Base-by-base conservation (phyloP, 768 basidiomycete genomes). In the Russula virescens region DNA sequence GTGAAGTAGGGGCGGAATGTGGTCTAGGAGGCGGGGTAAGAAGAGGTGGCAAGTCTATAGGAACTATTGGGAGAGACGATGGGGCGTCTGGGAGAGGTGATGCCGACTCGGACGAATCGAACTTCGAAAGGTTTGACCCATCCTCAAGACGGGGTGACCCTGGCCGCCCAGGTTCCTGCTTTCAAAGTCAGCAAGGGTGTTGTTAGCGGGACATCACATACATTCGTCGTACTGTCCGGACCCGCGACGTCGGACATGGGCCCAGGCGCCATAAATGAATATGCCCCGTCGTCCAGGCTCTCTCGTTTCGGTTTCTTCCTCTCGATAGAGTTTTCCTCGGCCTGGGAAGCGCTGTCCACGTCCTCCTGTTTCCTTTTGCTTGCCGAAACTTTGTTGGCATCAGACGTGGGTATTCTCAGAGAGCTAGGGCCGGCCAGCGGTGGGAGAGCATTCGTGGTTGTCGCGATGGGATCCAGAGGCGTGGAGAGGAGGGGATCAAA, bases 321-420 rank as follows among this genome's bases (percentile, higher is more conserved):
- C 18, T 42, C 21, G 7, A 6, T 21, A 25, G 56, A 28, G 25
- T 5, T 31, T 6, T 25, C 42, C 26, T 56, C 49, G 10, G 23
- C 26, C 10, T 54, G 43, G 14, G 45, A 46, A 25, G 46, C 14
- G 38, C 14, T 10, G n/a, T 48, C 34, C 23, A 19, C 18, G 34
- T 58, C 46, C 23, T 49, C 52, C 50, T 25, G 51, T 45, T 60
- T 63, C 31, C 62, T 48, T 63, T 63, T 63, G 47, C 46, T 34
- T 34, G 40, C 52, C 16, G 62, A 49, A 10, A 18, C 10, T n/a
- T 26, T 43, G 25, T 58, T 40, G n/a, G 35, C 14, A 16, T 31
- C 55, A 7, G 47, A 18, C 19, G 19, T 13, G 19, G 23, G 35
- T 16, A 23, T 10, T 28, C 55, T 48, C 2, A 31, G 13, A 31